A percentile compares a stretch with the other conserved stretches of the same genome.
Conservation (phyloP, 345 rosid species). For the Eucalyptus guilfoylei region DNA sequence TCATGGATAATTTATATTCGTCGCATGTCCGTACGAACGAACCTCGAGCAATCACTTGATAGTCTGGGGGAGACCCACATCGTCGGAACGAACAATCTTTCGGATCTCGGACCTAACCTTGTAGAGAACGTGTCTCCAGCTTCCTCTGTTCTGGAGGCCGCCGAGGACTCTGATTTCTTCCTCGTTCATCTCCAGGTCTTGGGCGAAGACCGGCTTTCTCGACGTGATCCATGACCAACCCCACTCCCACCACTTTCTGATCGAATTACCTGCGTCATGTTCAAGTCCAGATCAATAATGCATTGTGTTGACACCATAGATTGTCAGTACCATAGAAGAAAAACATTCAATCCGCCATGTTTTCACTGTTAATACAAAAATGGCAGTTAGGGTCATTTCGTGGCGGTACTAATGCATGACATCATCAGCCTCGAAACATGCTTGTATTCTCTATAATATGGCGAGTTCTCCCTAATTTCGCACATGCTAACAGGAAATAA, state of each 20-base stretch:
- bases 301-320: background rate
- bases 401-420: background rate
- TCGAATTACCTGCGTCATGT: constrained; percentile 30
- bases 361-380: background rate
- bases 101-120: constrained; percentile 51
- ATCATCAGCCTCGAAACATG: background rate
- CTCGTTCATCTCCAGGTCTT: constrained; percentile 75
- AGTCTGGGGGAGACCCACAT: constrained; percentile 44
- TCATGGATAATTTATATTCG: background rate
- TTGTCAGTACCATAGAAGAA: background rate
- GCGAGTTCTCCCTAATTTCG: background rate
- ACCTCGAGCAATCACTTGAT: constrained; percentile 12
- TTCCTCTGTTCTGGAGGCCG: constrained; percentile 41
- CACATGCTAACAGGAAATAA: background rate
- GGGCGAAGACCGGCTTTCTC: constrained; percentile 45
- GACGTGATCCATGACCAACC: constrained; percentile 73
- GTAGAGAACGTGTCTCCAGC: constrained; percentile 62
- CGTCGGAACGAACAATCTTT: constrained; percentile 33
- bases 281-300: background rate
- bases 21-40: background rate
- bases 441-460: background rate
- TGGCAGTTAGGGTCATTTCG: background rate
- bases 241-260: constrained; percentile 76
- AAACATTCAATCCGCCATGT: background rate
- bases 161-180: constrained; percentile 54